A percentile compares a stretch with the other conserved stretches of the same genome.
phyloP scores from a whole-genome alignment of 2,329 filamentous ascomycete species.

The Colletotrichum lupini region DNA sequence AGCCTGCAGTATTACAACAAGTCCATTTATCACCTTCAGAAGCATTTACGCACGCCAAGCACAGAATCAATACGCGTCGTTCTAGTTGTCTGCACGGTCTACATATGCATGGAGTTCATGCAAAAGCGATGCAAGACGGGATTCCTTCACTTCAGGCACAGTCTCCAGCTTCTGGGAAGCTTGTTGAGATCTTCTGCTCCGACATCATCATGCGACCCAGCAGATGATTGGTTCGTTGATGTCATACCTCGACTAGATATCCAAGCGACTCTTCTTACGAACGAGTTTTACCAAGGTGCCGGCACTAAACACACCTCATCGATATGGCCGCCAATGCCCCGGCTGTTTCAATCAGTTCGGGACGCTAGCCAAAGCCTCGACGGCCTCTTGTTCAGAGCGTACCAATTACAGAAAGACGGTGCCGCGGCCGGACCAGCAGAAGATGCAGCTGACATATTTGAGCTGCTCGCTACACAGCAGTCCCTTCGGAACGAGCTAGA shows the following conservation, averaged over 20 bases:
- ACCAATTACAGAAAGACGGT: not conserved
- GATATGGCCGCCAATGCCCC: not conserved
- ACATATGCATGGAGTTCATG: conserved; percentile 47
- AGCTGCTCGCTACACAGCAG: conserved; percentile 3
- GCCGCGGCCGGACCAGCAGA: not conserved
- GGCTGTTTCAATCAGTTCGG: conserved; percentile 1
- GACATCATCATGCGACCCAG: conserved; percentile 25
- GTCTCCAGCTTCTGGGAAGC: conserved; percentile 43
- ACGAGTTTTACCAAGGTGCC: not conserved
- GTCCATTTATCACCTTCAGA: conserved; percentile 50
- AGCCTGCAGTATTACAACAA: conserved; percentile 49
- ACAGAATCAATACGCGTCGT: conserved; percentile 48
- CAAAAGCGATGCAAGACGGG: conserved; percentile 50
- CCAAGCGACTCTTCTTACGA: conserved; percentile 40
- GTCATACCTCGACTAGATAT: conserved; percentile 49
- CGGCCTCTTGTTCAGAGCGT: not conserved
- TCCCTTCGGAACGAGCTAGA: conserved; percentile 18
- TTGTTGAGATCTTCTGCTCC: conserved; percentile 43
- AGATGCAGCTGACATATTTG: not conserved
- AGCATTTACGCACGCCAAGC: conserved; percentile 43
- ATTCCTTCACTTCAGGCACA: conserved; percentile 54
- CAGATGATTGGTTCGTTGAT: conserved; percentile 56
- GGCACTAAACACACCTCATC: not conserved
- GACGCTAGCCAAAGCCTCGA: conserved; percentile 24
- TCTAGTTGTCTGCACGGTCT: conserved; percentile 51